Evolutionary conservation across 1,139 yeast species (phyloP), one percentile per base, ranked within the genome.

Genomic region (Geotrichum cucujoidarum): DNA sequence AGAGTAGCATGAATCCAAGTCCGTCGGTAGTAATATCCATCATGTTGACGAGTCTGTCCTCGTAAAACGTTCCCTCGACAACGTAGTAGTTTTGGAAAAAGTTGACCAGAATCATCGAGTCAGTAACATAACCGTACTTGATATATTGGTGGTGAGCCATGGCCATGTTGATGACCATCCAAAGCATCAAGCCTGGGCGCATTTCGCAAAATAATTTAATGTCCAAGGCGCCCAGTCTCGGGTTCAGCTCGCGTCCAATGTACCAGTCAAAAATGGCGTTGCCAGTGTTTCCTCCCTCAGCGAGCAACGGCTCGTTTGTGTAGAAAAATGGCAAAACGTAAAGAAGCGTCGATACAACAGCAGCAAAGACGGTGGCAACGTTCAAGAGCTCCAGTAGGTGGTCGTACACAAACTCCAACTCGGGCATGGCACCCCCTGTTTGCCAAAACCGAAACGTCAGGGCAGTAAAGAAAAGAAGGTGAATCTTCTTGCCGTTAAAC

Each of bases 21-120:
- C 98, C 98, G 68, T 92, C 98, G 17, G 96, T 87, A 13, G 95
- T 86, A 47, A 89, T 79, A 63, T 92, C 98, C 76, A 92, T 90
- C 97, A 94, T 94, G 4, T 94, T 80, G 53, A 92, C 72, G 14
- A 83, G 76, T 11, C 97, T 97, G 59, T 80, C 85, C 66, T 92
- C 98, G 64, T 89, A 89, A 56, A 87, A 71, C 0, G 92, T 95
- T 35, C 97, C 97, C 63, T 94, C 98, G 60, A 89, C 72, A 13
- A 89, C 82, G 62, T 92, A 92, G 62, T 83, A 83, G 1, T 83
- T 78, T 66, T 92, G 96, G 55, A 92, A 71, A 1, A 76, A 45
- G 52, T 78, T 80, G 27, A 89, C 82, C 40, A 90, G 67, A 1
- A 84, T 49, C 70, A 92, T 69, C 0, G 97, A 85, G 63, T 86